Conservation (phyloP, 75 land plant species). For the Cryptomeria japonica region DNA sequence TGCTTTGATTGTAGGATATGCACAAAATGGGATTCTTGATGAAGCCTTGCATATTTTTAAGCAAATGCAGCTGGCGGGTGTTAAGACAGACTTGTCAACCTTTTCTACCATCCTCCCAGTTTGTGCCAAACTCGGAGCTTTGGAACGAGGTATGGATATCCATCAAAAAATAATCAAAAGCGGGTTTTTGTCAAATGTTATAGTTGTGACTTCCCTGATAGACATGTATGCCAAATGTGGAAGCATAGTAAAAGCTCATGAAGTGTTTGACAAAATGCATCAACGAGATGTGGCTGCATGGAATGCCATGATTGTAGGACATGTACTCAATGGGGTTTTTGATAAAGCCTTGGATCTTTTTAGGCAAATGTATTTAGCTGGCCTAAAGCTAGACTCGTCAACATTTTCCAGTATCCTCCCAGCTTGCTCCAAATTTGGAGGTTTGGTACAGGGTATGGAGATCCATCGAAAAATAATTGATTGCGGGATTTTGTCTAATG, state of each 20-base stretch:
- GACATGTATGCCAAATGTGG: conserved; percentile 23
- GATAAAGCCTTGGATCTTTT: conserved; percentile 11
- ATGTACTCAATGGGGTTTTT: conserved; percentile 15
- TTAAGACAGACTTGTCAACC: background rate
- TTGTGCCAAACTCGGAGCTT: background rate
- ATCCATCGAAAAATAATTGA: conserved; percentile 22
- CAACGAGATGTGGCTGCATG: conserved; percentile 13
- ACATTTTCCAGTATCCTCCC: conserved; percentile 13
- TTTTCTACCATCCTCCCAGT: background rate
- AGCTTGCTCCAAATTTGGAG: conserved; percentile 11
- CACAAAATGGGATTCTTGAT: background rate
- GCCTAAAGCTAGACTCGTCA: conserved; percentile 4
- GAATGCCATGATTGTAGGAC: conserved; percentile 23
- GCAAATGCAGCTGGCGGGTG: conserved; percentile 5
- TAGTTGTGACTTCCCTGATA: background rate
- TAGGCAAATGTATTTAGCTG: conserved; percentile 9
- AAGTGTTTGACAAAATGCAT: conserved; percentile 16
- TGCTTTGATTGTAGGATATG: conserved; percentile 12
- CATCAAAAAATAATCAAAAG: background rate
- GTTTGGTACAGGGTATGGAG: conserved; percentile 3
- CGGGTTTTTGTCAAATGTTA: background rate
- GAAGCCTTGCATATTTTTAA: conserved; percentile 1
- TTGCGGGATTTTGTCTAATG: conserved; percentile 6
- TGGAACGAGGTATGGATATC: background rate
- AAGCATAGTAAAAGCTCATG: background rate